phyloP scores from a whole-genome alignment of 129 eudicot genomes.

The Rutidosis leptorrhynchoides region DNA sequence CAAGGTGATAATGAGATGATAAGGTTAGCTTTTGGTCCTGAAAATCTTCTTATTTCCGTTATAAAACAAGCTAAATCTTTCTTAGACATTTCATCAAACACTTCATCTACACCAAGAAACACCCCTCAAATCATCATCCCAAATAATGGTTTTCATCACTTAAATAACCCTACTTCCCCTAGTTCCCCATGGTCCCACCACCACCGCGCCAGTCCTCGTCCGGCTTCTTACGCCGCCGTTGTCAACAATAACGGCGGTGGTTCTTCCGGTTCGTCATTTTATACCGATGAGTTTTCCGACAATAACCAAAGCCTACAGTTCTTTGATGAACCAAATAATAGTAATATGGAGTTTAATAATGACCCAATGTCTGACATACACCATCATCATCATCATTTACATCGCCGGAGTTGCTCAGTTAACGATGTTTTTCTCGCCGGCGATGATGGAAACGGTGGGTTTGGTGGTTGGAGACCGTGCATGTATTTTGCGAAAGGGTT shows the following conservation, averaged over 20 bases:
- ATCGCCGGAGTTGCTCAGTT: slow-evolving; percentile 82
- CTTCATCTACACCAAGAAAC: slow-evolving; percentile 39
- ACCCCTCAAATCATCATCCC: slow-evolving; percentile 63
- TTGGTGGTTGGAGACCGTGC: slow-evolving; percentile 87
- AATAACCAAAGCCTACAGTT: slow-evolving; percentile 35
- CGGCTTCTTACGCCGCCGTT: slow-evolving; percentile 72
- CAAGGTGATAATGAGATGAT: slow-evolving; percentile 92
- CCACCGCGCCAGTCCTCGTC: slow-evolving; percentile 38
- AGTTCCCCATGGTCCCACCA: slow-evolving; percentile 61
- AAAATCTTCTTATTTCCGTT: slow-evolving; percentile 43
- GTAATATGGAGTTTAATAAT: slow-evolving; percentile 25
- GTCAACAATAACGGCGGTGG: slow-evolving; percentile 40
- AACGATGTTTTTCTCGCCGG: slow-evolving; percentile 48
- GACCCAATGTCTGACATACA: slow-evolving; percentile 1
- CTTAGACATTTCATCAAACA: slow-evolving; percentile 54
- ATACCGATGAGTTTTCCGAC: slow-evolving; percentile 27
- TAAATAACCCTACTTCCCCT: slow-evolving; percentile 54
- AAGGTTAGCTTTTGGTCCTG: slow-evolving; percentile 83
- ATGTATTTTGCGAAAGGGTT: slow-evolving; percentile 75
- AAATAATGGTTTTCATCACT: slow-evolving; percentile 58
- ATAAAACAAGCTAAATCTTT: slow-evolving; percentile 58
- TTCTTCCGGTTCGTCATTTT: slow-evolving; percentile 36
- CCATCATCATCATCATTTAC: slow-evolving; percentile 39
- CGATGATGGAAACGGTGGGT: slow-evolving; percentile 29
- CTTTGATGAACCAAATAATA: slow-evolving; percentile 33